A percentile compares a stretch with the other conserved stretches of the same genome.
phyloP scores from a whole-genome alignment of 805 yeast species.

The Torulaspora indica region DNA sequence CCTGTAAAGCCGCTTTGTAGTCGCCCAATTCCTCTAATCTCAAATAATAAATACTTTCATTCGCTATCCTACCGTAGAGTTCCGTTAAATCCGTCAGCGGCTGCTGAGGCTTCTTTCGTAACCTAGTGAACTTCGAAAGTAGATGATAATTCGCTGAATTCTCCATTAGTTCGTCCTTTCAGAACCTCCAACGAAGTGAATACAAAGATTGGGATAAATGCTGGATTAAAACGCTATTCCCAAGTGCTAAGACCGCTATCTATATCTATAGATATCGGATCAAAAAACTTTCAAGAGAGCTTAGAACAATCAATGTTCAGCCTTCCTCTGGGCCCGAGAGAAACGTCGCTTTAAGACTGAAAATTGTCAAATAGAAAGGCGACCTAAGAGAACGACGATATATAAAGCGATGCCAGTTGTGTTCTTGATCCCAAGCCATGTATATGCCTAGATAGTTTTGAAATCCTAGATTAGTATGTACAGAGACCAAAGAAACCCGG shows the following conservation, averaged over 20 bases:
- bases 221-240: too few species aligned
- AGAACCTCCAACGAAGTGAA: too few species aligned
- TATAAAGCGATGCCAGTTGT: not conserved
- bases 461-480: conserved; percentile 9
- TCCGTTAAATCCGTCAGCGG: conserved; percentile 56
- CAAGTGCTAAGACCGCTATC: not conserved
- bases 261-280: too few species aligned
- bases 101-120: conserved; percentile 56
- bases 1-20: conserved; percentile 54
- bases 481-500: conserved; percentile 39
- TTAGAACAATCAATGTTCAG: conserved; percentile 7
- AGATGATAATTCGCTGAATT: conserved; percentile 12
- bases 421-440: not conserved
- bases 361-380: not conserved
- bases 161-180: conserved; percentile 8
- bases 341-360: conserved; percentile 4
- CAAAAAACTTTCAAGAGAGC: not conserved
- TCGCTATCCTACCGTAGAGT: conserved; percentile 58
- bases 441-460: not conserved
- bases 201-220: too few species aligned
- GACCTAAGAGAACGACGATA: not conserved
- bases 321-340: conserved; percentile 7
- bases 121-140: conserved; percentile 20
- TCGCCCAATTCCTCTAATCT: conserved; percentile 53
- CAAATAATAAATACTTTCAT: conserved; percentile 51